A percentile compares a stretch with the other conserved stretches of the same genome.
These are phyloP conservation scores for Mallotus repandus DNA, from an alignment of 441 rosid species.

Conservation along the genomic window DNA sequence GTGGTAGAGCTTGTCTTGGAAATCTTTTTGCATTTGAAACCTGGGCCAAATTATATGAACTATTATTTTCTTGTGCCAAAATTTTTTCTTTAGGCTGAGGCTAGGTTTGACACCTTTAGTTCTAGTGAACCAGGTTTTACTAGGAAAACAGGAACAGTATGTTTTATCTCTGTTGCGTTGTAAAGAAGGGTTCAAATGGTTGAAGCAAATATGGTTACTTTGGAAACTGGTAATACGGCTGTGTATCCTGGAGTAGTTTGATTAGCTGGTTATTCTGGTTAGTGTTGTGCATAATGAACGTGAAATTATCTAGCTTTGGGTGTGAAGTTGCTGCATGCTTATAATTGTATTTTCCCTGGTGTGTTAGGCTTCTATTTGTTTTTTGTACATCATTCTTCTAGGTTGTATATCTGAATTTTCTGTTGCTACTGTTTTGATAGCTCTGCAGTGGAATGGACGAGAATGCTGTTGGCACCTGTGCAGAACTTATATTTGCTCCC, in stretches of 20 bases:
- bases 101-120: too few species aligned
- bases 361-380: background rate
- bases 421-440: conserved; percentile 30
- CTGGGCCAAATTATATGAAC: too few species aligned
- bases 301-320: background rate
- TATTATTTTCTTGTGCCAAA: too few species aligned
- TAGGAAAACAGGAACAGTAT: background rate
- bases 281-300: background rate
- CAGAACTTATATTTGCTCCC: conserved; percentile 98
- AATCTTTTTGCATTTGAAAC: background rate
- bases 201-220: background rate
- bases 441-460: conserved; percentile 97
- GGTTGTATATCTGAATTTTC: background rate
- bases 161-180: background rate
- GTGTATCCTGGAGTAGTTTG: background rate
- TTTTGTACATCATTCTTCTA: background rate
- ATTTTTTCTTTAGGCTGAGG: too few species aligned
- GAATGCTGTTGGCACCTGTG: conserved; percentile 84
- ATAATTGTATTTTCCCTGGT: background rate
- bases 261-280: background rate
- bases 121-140: background rate
- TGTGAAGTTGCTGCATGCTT: background rate
- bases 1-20: background rate
- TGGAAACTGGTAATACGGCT: background rate
- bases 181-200: background rate